Conservation (phyloP, 352 stramenopile species). For the Pythium phragmiticola region DNA sequence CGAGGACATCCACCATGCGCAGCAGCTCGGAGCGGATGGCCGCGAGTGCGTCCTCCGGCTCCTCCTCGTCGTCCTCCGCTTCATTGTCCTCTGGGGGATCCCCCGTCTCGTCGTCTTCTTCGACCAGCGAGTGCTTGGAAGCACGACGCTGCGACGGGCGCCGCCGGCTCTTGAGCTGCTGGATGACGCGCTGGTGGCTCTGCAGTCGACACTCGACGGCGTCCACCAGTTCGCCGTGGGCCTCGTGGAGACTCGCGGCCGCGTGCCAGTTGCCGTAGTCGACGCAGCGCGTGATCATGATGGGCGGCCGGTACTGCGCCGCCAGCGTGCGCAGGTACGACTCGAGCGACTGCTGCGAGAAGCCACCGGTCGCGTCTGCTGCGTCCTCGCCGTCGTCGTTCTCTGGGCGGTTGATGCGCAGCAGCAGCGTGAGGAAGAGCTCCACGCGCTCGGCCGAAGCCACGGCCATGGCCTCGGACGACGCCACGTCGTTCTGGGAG, state of each 20-base stretch:
- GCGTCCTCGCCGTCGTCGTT: background rate
- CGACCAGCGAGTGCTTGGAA: slow-evolving; percentile 31
- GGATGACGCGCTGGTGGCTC: slow-evolving; percentile 40
- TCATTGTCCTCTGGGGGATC: slow-evolving; percentile 3
- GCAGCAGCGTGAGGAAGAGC: slow-evolving; percentile 69
- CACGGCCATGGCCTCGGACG: slow-evolving; percentile 44
- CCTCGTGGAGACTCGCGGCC: slow-evolving; percentile 75
- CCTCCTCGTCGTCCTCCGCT: background rate
- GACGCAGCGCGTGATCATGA: slow-evolving; percentile 74
- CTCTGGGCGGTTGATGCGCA: slow-evolving; percentile 47
- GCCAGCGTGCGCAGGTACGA: slow-evolving; percentile 50
- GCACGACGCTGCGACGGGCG: slow-evolving; percentile 17
- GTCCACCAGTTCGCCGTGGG: slow-evolving; percentile 75
- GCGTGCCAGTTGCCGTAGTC: slow-evolving; percentile 85
- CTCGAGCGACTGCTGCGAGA: slow-evolving; percentile 37
- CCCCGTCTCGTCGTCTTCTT: slow-evolving; percentile 9
- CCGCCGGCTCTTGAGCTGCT: background rate
- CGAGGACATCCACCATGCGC: slow-evolving; percentile 53
- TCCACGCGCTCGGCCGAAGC: slow-evolving; percentile 62
- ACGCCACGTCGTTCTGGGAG: slow-evolving; percentile 31
- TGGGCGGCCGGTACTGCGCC: slow-evolving; percentile 68
- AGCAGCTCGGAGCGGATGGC: slow-evolving; percentile 54
- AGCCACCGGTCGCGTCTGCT: slow-evolving; percentile 9
- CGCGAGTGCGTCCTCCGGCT: background rate
- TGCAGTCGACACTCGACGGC: slow-evolving; percentile 82